Evolutionary conservation across 140 eudicot species (phyloP).

Genomic region (Stevia rebaudiana): DNA sequence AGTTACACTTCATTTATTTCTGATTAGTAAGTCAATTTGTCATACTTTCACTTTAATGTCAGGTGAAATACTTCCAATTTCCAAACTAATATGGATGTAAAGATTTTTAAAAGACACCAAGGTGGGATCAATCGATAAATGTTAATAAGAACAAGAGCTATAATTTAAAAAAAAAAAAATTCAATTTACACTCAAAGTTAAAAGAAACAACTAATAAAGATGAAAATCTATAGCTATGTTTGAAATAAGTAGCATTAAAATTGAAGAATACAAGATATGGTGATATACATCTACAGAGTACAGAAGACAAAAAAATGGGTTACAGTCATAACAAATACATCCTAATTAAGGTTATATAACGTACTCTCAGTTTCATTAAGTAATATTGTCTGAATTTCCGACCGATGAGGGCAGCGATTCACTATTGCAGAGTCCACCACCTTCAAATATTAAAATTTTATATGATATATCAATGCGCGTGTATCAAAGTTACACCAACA

Average conservation of each 20-base stretch:
- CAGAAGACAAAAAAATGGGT: background rate
- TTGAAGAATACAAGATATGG: background rate
- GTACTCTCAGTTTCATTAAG: conserved; percentile 57
- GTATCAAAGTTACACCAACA: conserved; percentile 7
- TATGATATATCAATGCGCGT: background rate
- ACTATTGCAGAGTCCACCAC: conserved; percentile 58
- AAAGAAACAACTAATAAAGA: background rate
- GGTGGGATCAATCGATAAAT: no score
- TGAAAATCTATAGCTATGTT: background rate
- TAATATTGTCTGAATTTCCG: conserved; percentile 75
- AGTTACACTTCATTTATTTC: background rate
- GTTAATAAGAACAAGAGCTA: background rate
- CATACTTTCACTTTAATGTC: background rate
- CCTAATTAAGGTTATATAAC: conserved; percentile 10
- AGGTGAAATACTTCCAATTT: background rate
- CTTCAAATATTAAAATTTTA: conserved; percentile 32
- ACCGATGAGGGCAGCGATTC: conserved; percentile 74
- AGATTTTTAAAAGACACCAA: background rate
- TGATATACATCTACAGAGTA: background rate
- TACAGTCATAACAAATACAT: background rate
- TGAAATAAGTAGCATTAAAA: background rate
- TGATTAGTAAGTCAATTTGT: conserved; percentile 5
- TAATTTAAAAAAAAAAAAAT: background rate
- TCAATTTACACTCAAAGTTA: background rate
- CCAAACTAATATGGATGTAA: background rate